Conservation (phyloP, 306 rosid genomes). For the Herpetospermum pedunculosum region DNA sequence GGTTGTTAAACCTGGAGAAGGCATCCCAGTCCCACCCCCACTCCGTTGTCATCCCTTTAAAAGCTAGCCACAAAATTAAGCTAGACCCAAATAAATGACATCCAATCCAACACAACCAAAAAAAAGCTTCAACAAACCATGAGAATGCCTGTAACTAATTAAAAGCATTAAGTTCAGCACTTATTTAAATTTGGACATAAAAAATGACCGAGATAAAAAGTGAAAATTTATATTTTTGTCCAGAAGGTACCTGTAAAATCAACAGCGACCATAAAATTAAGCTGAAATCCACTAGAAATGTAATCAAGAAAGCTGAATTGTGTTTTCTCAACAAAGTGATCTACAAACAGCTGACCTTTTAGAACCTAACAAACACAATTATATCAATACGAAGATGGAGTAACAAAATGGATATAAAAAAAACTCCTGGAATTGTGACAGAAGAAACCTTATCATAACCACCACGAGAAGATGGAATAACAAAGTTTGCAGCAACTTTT, state of each 20-base stretch:
- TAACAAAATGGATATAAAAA: neutral
- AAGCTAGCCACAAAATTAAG: too few relatives aligned
- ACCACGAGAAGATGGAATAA: conserved; percentile 23
- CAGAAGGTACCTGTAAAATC: conserved; percentile 62
- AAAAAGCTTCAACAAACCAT: too few relatives aligned
- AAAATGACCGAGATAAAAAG: neutral
- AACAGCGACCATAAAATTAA: conserved; percentile 87
- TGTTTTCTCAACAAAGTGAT: conserved; percentile 46
- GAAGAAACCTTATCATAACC: conserved; percentile 47
- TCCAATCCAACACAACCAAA: too few relatives aligned
- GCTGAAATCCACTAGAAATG: conserved; percentile 76
- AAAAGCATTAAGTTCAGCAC: neutral
- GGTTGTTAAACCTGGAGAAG: too few relatives aligned
- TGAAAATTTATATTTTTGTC: neutral
- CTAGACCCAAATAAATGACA: too few relatives aligned
- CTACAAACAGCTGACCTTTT: conserved; percentile 77
- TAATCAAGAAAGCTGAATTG: conserved; percentile 76
- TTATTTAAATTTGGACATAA: neutral
- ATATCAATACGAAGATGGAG: neutral
- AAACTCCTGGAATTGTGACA: neutral
- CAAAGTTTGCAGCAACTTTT: conserved; percentile 36
- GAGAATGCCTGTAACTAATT: neutral
- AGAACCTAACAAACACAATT: conserved; percentile 28
- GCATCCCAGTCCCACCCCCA: too few relatives aligned
- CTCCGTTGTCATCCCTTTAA: too few relatives aligned